Base-by-base conservation (phyloP, 2,329 filamentous ascomycete species). In the Arthrinium phaeospermum region DNA sequence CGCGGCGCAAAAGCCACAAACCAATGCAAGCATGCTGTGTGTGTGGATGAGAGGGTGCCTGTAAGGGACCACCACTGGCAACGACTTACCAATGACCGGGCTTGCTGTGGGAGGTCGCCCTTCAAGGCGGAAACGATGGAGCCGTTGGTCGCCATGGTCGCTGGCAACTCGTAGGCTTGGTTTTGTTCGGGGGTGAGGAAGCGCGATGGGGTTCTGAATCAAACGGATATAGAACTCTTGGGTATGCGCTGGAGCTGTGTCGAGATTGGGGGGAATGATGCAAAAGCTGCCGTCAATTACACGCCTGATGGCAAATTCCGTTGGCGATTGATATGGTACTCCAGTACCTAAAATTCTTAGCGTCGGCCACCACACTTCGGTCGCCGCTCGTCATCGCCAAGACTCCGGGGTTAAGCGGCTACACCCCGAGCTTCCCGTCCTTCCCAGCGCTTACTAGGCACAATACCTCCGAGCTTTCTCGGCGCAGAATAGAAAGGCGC, bases 71-170 rank as follows among this genome's bases (percentile, higher is more conserved):
- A 41, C 30, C 34, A 64, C 53, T 8, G 68, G n/a, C n/a, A n/a
- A n/a, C 19, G 37, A 64, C 87, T 81, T 80, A 90, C 88, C 79
- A 90, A 80, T 74, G 88, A 90, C 79, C 87, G 85, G 72, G 87
- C 87, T 83, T 90, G 88, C 75, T 88, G 86, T 73, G 88, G 86
- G 82, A 88, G 83, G 74, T 89, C 86, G 81, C 88, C 87, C 79
- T 86, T 88, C 71, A 84, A 79, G 75, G 82, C 80, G 73, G 79
- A 76, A 64, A 79, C 78, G 69, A 81, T 22, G 46, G 68, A n/a
- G 30, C 47, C 68, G 30, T 57, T 70, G 47, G 46, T 57, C 34
- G 68, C n/a, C 68, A 70, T 70, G 2, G 41, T 30, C 67, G 67
- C 67, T 68, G 4, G 24, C 45, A 68, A 22, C 67, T 68, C 24